Conservation (phyloP, 2,329 filamentous ascomycete species). For the Diaporthe destruens region DNA sequence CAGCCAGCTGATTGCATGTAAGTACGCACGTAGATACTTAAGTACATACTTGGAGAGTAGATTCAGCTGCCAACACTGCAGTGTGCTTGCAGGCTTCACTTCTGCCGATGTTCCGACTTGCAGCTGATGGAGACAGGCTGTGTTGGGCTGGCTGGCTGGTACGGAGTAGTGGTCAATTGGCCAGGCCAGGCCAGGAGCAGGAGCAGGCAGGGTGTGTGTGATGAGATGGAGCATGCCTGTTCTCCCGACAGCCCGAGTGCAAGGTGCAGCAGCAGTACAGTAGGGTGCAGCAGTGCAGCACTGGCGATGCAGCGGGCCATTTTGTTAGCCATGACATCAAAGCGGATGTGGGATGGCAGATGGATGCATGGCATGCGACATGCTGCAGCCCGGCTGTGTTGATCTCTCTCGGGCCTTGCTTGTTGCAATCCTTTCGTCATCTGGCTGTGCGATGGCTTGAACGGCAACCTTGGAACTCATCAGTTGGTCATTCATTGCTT, state of each 20-base stretch:
- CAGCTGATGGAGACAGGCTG: neutral
- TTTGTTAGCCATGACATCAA: conserved; percentile 34
- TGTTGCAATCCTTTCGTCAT: too few species aligned
- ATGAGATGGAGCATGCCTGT: neutral
- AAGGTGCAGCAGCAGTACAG: neutral
- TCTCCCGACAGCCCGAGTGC: conserved; percentile 16
- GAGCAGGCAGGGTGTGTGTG: too few species aligned
- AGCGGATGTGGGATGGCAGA: conserved; percentile 23
- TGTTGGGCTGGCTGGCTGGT: too few species aligned
- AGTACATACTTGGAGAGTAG: too few species aligned
- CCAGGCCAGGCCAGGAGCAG: too few species aligned
- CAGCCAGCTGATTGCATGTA: too few species aligned
- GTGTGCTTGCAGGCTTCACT: neutral
- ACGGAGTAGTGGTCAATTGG: too few species aligned
- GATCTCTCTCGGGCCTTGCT: conserved; percentile 7
- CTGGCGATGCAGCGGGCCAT: conserved; percentile 19
- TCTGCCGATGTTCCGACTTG: neutral
- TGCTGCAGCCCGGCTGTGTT: neutral
- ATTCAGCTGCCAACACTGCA: conserved; percentile 24
- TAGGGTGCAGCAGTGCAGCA: neutral
- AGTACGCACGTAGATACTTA: too few species aligned
- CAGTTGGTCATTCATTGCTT: neutral
- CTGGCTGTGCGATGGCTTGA: neutral
- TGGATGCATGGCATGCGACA: conserved; percentile 1
- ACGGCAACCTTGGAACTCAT: too few species aligned